A percentile compares a stretch with the other conserved stretches of the same genome.
phyloP scores from a whole-genome alignment of 116 monocot genomes.

The Thalassia testudinum region DNA sequence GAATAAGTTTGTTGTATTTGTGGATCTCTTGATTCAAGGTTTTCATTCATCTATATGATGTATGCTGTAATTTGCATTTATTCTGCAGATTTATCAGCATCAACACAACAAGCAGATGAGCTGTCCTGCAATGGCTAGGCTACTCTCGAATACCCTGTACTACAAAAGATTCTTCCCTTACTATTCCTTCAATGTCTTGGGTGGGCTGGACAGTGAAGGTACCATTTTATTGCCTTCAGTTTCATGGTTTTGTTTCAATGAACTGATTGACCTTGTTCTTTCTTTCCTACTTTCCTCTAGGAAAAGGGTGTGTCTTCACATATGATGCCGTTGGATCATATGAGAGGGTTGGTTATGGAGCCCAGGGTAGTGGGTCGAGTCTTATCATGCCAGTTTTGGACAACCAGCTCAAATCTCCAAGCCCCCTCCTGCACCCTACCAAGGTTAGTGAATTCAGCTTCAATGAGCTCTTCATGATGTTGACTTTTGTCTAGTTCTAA shows the following conservation, averaged over 20 bases:
- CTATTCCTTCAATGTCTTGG: slow-evolving; percentile 88
- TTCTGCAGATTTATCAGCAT: too few relatives aligned
- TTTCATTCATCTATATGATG: too few relatives aligned
- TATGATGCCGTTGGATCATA: slow-evolving; percentile 97
- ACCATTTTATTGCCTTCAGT: too few relatives aligned
- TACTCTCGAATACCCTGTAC: slow-evolving; percentile 89
- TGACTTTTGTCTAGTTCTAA: neutral
- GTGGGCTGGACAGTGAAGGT: slow-evolving; percentile 96
- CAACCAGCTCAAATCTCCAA: slow-evolving; percentile 89
- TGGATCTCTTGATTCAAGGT: too few relatives aligned
- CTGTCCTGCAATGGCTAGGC: slow-evolving; percentile 90
- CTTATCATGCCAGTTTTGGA: too few relatives aligned
- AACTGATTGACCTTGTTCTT: too few relatives aligned
- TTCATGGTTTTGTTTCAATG: too few relatives aligned
- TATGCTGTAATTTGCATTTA: too few relatives aligned
- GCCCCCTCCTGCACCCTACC: slow-evolving; percentile 75
- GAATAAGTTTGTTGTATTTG: too few relatives aligned
- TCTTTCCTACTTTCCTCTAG: too few relatives aligned
- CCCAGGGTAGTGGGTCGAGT: slow-evolving; percentile 83
- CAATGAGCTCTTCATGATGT: too few relatives aligned
- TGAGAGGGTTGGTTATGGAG: slow-evolving; percentile 81
- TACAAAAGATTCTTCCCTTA: slow-evolving; percentile 98
- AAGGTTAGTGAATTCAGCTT: slow-evolving; percentile 33
- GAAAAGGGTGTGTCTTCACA: slow-evolving; percentile 90
- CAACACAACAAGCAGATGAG: too few relatives aligned